Evolutionary conservation across 306 rosid species (phyloP), one percentile per base, ranked within the genome.

Genomic region (Sesbania bispinosa): DNA sequence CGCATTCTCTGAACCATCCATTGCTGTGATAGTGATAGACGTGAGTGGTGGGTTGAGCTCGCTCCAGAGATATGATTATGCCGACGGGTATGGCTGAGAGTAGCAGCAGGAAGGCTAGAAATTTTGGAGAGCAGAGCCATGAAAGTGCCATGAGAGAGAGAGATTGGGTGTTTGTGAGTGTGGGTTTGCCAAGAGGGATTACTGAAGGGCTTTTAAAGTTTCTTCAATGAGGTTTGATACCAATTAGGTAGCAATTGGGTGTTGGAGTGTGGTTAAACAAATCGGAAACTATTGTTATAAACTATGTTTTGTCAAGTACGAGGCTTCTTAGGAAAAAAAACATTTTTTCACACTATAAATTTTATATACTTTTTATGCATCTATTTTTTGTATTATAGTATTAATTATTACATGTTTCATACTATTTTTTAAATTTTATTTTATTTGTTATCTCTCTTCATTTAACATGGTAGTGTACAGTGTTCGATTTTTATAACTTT

Each of bases 31-130:
- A 93, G 81, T 77, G 75, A 53, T 83, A 93, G 16, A 88, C 89
- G 58, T 89, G 94, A 47, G 87, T 80, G 1, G 87, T 1, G 27
- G 92, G 87, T 1, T 74, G 42, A 11, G 90, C 79, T 35, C 87
- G 81, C 82, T 93, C 97, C 1, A 90, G 61, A 1, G 96, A 87
- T 35, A 89, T 30, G 79, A 93, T 82, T 68, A 83, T 78, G 41
- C 89, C 90, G 9, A 93, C 21, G 29, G 98, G 96, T 24, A 93
- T 32, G 69, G 98, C 94, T 0, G 92, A 81, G 33, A 90, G 20
- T 2, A 90, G 27, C 18, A 83, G n/a, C n/a, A 88, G 61, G 11
- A 87, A 18, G 67, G 67, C n/a, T 1, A 93, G 65, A 7, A 67
- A 64, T 68, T 62, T 84, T 50, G 78, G 21, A 20, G 96, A 90